Base-by-base conservation (phyloP, 495 filamentous ascomycete species). In the Neurospora cerealis region DNA sequence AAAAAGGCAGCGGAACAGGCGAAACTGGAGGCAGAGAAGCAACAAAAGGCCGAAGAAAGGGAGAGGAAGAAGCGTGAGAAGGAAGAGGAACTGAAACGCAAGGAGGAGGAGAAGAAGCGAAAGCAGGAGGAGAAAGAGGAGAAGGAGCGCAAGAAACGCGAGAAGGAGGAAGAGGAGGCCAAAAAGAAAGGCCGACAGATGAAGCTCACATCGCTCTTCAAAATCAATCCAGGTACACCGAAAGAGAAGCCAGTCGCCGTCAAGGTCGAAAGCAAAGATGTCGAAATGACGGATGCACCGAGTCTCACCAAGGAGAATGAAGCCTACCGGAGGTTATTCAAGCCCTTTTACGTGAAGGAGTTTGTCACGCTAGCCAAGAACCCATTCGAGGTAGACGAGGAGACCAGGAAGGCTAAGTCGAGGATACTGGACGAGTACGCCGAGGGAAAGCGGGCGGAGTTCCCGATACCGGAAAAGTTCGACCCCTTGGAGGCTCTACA, bases 321-420 rank as follows among this genome's bases (percentile, higher is more conserved):
- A 0, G 87, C 90, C 54, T 98, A 96, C 77, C 84, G 92, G 19
- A 88, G 87, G 75, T 81, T 79, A 39, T 98, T 98, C 77, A 88
- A 92, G 17, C 88, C 92, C 0, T 97, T 96, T 81, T 94, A 91
- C 73, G 75, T 94, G 11, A 89, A 94, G 71, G 84, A 87, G 17
- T 84, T 91, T 76, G 91, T 92, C 3, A 86, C 74, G 11, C 72
- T 95, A 54, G 92, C 93, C 2, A 84, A 85, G 0, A 74, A 66
- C 9, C 73, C 74, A 77, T 86, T 69, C 84, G 88, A 80, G 77
- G 86, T 81, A 72, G 91, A 93, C 72, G 79, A 87, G 2, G 82
- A 89, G 73, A 87, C 87, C 4, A 82, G 82, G 38, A 80, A 83
- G 41, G 86, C 80, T 34, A 85, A 91, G 62, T 86, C 91, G 54